These are phyloP conservation scores for Nectriaceae sp. DNA, from an alignment of 2,329 filamentous ascomycete species.

Conservation along the genomic window DNA sequence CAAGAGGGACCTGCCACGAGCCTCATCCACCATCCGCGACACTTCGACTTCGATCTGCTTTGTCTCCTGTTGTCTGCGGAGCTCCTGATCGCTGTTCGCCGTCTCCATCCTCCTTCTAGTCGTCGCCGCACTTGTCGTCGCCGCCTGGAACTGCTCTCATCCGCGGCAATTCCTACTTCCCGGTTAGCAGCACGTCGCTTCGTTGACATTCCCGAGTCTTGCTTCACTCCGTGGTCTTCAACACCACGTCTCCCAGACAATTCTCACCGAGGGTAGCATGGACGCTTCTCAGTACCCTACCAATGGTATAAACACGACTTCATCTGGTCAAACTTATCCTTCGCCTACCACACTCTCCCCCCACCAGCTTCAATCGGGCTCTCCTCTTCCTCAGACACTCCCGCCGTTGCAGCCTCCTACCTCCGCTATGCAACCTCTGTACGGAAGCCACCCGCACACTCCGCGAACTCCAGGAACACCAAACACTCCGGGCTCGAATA, in stretches of 20 bases:
- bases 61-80: constrained; percentile 25
- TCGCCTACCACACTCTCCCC: constrained; percentile 54
- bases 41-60: constrained; percentile 26
- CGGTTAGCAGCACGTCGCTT: neutral
- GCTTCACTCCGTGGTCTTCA: constrained; percentile 7
- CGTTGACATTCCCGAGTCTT: neutral
- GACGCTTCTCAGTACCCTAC: constrained; percentile 56
- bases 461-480: constrained; percentile 65
- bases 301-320: constrained; percentile 58
- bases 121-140: constrained; percentile 17
- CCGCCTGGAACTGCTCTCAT: too few relatives aligned
- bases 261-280: constrained; percentile 49
- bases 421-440: constrained; percentile 46
- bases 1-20: constrained; percentile 42
- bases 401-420: constrained; percentile 55
- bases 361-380: constrained; percentile 51
- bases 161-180: neutral
- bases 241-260: neutral
- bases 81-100: constrained; percentile 9
- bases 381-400: constrained; percentile 54
- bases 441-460: constrained; percentile 62
- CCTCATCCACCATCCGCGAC: constrained; percentile 42
- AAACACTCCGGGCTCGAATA: constrained; percentile 59
- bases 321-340: constrained; percentile 50
- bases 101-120: neutral